phyloP scores from a whole-genome alignment of 495 filamentous ascomycete genomes.

The Baudoinia panamericana region DNA sequence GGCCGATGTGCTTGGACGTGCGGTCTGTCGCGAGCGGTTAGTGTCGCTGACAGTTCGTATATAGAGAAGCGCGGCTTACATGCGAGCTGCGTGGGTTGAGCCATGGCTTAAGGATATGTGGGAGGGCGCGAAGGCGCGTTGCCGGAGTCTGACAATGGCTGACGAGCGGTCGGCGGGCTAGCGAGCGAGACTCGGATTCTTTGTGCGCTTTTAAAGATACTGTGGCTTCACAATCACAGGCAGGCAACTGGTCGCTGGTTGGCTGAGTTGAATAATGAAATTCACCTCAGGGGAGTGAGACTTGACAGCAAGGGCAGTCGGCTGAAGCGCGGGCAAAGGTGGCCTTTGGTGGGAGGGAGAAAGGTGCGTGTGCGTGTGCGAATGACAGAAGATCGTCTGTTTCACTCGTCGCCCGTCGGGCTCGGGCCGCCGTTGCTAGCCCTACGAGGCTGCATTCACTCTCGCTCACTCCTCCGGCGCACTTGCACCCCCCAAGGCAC shows the following conservation, averaged over 20 bases:
- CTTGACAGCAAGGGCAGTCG: slow-evolving; percentile 8
- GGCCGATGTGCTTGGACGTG: slow-evolving; percentile 88
- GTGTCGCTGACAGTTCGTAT: slow-evolving; percentile 3
- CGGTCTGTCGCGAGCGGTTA: slow-evolving; percentile 43
- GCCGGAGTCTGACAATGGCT: background rate
- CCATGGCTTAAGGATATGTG: slow-evolving; percentile 43
- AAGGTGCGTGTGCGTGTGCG: too few species aligned
- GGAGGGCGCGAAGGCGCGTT: background rate
- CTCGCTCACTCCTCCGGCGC: too few species aligned
- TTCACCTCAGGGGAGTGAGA: slow-evolving; percentile 9
- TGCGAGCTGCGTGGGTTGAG: slow-evolving; percentile 77
- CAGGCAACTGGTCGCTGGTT: slow-evolving; percentile 12
- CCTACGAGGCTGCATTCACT: too few species aligned
- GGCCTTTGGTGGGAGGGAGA: too few species aligned
- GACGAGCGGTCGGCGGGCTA: background rate
- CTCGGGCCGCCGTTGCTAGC: too few species aligned
- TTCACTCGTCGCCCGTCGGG: too few species aligned
- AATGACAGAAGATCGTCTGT: too few species aligned
- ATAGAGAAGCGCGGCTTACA: slow-evolving; percentile 35
- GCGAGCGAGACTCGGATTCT: background rate
- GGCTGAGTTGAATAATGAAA: slow-evolving; percentile 17
- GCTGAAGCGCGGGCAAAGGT: too few species aligned
- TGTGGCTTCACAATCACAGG: slow-evolving; percentile 13
- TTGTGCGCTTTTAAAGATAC: slow-evolving; percentile 6
- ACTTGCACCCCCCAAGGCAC: too few species aligned